Evolutionary conservation across 805 yeast genomes (phyloP).

Genomic region (Candida namnaoensis): DNA sequence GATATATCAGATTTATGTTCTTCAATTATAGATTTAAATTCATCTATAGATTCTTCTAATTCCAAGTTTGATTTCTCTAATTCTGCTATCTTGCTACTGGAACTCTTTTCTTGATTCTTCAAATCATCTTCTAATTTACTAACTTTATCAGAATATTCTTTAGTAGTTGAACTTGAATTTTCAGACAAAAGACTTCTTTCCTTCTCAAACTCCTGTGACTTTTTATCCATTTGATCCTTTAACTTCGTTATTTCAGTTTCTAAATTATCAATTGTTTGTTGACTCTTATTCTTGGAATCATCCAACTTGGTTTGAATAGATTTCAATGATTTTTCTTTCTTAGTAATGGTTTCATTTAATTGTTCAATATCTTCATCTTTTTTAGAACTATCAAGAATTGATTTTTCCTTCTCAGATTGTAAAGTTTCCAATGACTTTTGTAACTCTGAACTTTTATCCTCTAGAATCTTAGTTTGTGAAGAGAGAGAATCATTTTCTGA

Average conservation of each 20-base stretch:
- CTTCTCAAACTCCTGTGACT: slow-evolving; percentile 35
- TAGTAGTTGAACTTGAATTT: slow-evolving; percentile 38
- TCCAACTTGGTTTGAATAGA: slow-evolving; percentile 11
- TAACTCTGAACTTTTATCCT: not conserved
- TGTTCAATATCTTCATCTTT: slow-evolving; percentile 2
- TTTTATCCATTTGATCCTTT: slow-evolving; percentile 26
- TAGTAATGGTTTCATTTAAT: slow-evolving; percentile 4
- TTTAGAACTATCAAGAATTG: not conserved
- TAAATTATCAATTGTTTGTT: slow-evolving; percentile 13
- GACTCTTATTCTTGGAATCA: slow-evolving; percentile 12
- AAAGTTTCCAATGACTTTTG: not conserved
- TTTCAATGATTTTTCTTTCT: slow-evolving; percentile 7
- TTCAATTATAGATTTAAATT: slow-evolving; percentile 9
- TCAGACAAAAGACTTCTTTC: slow-evolving; percentile 40
- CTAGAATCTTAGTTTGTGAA: too few species aligned
- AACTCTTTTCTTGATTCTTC: slow-evolving; percentile 5
- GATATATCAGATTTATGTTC: not conserved
- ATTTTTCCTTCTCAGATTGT: not conserved
- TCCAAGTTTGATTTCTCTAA: slow-evolving; percentile 6
- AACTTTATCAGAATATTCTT: slow-evolving; percentile 40
- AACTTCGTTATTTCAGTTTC: slow-evolving; percentile 21
- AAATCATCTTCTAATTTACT: slow-evolving; percentile 29
- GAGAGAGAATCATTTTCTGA: not conserved
- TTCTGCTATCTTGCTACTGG: slow-evolving; percentile 1
- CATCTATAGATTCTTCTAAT: slow-evolving; percentile 8